A percentile compares a stretch with the other conserved stretches of the same genome.
Evolutionary conservation across 1,139 yeast species (phyloP).

Genomic region (Saccharomycopsis hybrid): DNA sequence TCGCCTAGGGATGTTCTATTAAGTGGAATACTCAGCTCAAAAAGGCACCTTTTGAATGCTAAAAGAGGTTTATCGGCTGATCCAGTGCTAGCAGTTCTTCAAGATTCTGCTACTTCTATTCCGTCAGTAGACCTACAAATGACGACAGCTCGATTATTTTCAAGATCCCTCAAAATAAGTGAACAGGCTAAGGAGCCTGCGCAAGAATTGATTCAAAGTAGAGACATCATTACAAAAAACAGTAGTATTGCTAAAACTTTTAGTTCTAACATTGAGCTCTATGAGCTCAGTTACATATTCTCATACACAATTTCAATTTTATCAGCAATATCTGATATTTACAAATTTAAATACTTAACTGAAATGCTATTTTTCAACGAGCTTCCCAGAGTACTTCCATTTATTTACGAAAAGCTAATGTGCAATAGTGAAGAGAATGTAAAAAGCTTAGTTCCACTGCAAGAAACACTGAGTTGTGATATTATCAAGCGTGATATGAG

Average conservation of each 20-base stretch:
- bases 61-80: slow-evolving; percentile 11
- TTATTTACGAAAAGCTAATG: slow-evolving; percentile 9
- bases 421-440: slow-evolving; percentile 4
- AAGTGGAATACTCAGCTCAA: too few relatives aligned
- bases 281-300: slow-evolving; percentile 26
- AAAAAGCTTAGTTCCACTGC: slow-evolving; percentile 1
- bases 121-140: slow-evolving; percentile 11
- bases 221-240: background rate
- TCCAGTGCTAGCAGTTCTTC: slow-evolving; percentile 17
- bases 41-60: slow-evolving; percentile 12
- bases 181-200: too few relatives aligned
- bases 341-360: background rate
- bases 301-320: slow-evolving; percentile 28
- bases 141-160: too few relatives aligned
- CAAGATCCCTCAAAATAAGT: too few relatives aligned
- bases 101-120: slow-evolving; percentile 19
- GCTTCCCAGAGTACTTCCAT: slow-evolving; percentile 11
- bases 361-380: slow-evolving; percentile 12
- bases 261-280: slow-evolving; percentile 24
- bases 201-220: background rate
- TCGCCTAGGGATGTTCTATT: too few relatives aligned
- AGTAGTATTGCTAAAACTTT: too few relatives aligned
- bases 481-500: too few relatives aligned
- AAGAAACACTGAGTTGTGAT: too few relatives aligned
- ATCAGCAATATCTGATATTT: slow-evolving; percentile 28